Base-by-base conservation (phyloP, 164 flowering plant genomes). In the Vitis cinerea region DNA sequence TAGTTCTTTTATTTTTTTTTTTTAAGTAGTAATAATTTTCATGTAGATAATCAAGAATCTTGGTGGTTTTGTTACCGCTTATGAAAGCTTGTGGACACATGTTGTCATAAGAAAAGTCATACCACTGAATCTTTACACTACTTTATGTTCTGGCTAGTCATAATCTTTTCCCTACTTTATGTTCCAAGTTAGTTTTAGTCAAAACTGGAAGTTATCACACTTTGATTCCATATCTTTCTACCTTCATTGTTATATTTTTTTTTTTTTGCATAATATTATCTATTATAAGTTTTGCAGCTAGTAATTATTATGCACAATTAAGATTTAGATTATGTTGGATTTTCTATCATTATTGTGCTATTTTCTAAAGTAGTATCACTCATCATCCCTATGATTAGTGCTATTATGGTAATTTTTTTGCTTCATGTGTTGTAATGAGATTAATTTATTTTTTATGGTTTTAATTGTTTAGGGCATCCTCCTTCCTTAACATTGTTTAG, bases 91-190 rank as follows among this genome's bases (percentile, higher is more conserved):
- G 37, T 73, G 87, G 82, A 86, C 97, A 48, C 98, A 93, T 81
- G 78, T 91, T 61, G 72, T 93, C 72, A 87, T 94, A 1, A 94
- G 95, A 68, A 86, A 84, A 82, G 91, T 82, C 59, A 86, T 97
- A 71, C 83, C 97, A 61, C 69, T 84, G 63, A 93, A 91, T 82
- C 90, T 93, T 76, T 93, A 95, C 81, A 74, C 83, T 62, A 94
- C 94, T 73, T 85, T 93, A 49, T 90, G 89, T 19, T 0, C 0
- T 19, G 0, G 23, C 1, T 19, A 0, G 23, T 19, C 23, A 19
- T 1, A 19, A 19, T 19, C 23, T 19, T 19, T 19, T 19, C 1
- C 23, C 23, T 19, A 19, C 23, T 19, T 19, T 19, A 19, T 19
- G 23, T 73, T 86, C 92, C 66, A 97, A 95, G 97, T 93, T 50